phyloP scores from a whole-genome alignment of 306 rosid genomes.

The Vachellia collinsii region DNA sequence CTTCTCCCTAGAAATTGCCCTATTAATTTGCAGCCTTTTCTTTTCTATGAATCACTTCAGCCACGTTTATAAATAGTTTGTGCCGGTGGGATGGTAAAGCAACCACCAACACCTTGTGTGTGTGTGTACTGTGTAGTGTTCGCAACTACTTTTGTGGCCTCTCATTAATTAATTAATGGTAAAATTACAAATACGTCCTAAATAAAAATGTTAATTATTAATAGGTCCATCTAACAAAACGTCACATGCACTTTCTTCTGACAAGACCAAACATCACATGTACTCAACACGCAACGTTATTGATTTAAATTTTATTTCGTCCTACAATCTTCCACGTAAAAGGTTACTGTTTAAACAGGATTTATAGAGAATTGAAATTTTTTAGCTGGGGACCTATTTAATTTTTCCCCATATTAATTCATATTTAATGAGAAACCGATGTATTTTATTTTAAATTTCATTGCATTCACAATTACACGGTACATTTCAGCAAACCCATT shows the following conservation, averaged over 20 bases:
- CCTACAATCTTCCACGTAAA: no score
- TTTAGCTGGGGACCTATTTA: not conserved
- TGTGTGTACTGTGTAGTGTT: no score
- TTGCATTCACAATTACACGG: constrained; percentile 10
- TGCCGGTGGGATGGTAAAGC: constrained; percentile 30
- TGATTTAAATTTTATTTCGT: no score
- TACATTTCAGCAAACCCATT: no score
- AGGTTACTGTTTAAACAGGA: no score
- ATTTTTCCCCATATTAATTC: not conserved
- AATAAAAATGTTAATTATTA: not conserved
- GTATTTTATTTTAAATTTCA: not conserved
- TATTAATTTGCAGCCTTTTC: not conserved
- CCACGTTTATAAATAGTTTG: constrained; percentile 27
- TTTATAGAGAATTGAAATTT: no score
- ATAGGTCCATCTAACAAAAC: not conserved
- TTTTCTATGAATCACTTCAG: not conserved
- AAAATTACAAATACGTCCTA: no score
- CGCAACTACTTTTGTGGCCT: not conserved
- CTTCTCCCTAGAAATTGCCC: not conserved
- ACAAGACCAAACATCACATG: no score
- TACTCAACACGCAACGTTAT: no score
- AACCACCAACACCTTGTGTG: not conserved
- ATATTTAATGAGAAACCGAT: not conserved
- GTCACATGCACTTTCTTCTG: no score
- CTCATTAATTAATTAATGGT: not conserved